Conservation (phyloP, 768 basidiomycete genomes). For the Leccinellum albellum region DNA sequence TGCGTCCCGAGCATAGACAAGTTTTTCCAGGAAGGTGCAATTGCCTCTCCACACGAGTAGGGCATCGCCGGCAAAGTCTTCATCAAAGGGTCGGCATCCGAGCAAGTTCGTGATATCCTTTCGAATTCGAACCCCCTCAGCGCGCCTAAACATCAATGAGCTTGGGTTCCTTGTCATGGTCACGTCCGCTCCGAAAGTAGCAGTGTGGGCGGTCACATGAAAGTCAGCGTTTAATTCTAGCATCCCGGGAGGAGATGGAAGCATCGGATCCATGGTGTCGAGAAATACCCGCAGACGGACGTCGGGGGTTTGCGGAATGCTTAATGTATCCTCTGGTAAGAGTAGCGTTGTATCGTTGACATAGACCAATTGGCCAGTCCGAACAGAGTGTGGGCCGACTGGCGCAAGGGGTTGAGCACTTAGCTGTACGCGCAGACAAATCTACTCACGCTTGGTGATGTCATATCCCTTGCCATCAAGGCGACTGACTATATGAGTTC, state of each 20-base stretch:
- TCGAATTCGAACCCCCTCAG: constrained; percentile 52
- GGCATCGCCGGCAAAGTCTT: constrained; percentile 46
- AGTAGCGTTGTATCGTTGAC: constrained; percentile 62
- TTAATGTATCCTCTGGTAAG: constrained; percentile 31
- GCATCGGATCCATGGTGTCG: constrained; percentile 46
- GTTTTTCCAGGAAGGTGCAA: constrained; percentile 88
- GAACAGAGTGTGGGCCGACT: constrained; percentile 83
- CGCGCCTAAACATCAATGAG: constrained; percentile 44
- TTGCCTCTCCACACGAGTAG: constrained; percentile 71
- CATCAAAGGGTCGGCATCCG: constrained; percentile 58
- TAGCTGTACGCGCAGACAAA: background rate
- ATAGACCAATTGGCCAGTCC: constrained; percentile 77
- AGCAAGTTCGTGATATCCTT: constrained; percentile 48
- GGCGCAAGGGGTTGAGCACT: constrained; percentile 4
- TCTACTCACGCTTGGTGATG: constrained; percentile 67
- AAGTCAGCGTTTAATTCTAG: constrained; percentile 42
- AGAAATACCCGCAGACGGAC: constrained; percentile 59
- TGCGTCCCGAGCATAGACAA: constrained; percentile 60
- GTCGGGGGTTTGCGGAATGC: constrained; percentile 31
- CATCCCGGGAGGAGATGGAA: constrained; percentile 38
- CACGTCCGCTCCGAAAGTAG: constrained; percentile 68
- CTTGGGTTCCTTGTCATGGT: constrained; percentile 25
- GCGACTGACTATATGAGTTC: constrained; percentile 72
- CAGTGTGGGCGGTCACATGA: constrained; percentile 57
- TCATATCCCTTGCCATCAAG: constrained; percentile 86